These are phyloP conservation scores for Venturia oleaginea DNA, from an alignment of 2,329 filamentous ascomycete genomes.

Conservation along the genomic window DNA sequence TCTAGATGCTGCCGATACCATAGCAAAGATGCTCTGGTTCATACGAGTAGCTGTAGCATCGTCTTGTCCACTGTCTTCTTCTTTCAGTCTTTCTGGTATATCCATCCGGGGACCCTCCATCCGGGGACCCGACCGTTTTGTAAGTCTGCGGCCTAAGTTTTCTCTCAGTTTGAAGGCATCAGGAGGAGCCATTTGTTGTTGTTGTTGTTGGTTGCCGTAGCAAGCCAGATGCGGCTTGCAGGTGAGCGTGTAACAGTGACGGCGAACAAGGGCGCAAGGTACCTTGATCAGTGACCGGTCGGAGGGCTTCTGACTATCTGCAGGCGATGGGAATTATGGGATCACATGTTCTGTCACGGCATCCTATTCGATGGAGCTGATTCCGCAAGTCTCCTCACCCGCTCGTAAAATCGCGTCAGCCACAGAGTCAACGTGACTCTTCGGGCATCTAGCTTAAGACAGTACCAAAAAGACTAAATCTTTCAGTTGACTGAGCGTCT, in stretches of 20 bases:
- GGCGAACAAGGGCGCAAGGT: neutral
- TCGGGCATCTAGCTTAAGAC: neutral
- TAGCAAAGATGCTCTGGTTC: constrained; percentile 89
- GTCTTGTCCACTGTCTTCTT: constrained; percentile 53
- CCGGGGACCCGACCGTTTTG: constrained; percentile 23
- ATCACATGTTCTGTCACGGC: neutral
- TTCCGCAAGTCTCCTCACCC: neutral
- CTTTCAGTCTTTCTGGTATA: constrained; percentile 49
- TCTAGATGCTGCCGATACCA: constrained; percentile 66
- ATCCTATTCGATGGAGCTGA: neutral
- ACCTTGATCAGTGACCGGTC: neutral
- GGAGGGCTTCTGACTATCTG: neutral
- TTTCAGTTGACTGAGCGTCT: neutral
- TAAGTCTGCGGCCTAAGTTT: constrained; percentile 24
- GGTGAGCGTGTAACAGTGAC: neutral
- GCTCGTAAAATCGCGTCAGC: neutral
- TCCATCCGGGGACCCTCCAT: constrained; percentile 39
- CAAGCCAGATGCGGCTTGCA: constrained; percentile 5
- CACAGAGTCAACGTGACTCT: constrained; percentile 1
- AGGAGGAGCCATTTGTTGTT: constrained; percentile 6
- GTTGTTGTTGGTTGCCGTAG: constrained; percentile 3
- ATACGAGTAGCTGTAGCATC: constrained; percentile 53
- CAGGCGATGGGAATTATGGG: neutral
- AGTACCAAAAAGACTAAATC: neutral
- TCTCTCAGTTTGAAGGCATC: constrained; percentile 16